Conservation (phyloP, 805 yeast species). For the Ogataea angusta region DNA sequence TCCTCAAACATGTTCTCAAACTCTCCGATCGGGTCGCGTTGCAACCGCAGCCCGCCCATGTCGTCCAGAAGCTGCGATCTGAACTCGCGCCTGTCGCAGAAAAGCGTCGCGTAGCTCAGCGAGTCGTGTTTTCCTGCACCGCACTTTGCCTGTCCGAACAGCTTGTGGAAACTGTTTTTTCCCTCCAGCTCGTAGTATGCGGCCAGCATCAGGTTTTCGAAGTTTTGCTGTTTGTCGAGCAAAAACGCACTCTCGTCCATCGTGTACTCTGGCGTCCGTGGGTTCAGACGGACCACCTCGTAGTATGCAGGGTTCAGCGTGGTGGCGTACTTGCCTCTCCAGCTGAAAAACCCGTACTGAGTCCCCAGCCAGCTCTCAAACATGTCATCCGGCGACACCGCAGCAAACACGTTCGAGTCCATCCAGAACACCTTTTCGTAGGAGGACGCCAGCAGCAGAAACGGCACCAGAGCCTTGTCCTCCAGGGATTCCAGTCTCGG, state of each 20-base stretch:
- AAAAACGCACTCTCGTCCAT: constrained; percentile 49
- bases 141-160: constrained; percentile 32
- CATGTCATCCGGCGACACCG: constrained; percentile 32
- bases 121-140: constrained; percentile 53
- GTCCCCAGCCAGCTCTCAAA: constrained; percentile 41
- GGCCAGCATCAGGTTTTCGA: constrained; percentile 41
- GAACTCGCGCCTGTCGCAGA: constrained; percentile 37
- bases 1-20: constrained; percentile 9
- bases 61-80: constrained; percentile 42
- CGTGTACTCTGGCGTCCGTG: constrained; percentile 24
- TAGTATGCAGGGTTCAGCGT: constrained; percentile 60
- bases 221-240: constrained; percentile 43
- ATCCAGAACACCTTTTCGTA: constrained; percentile 41
- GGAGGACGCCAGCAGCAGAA: constrained; percentile 42
- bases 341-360: constrained; percentile 53
- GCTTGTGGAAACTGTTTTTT: constrained; percentile 37
- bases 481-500: constrained; percentile 11
- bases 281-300: constrained; percentile 25
- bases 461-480: constrained; percentile 31
- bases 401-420: constrained; percentile 44
- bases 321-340: constrained; percentile 74
- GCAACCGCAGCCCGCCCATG: constrained; percentile 41
- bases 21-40: constrained; percentile 42
- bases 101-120: constrained; percentile 45
- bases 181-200: constrained; percentile 47